Conservation (phyloP, 805 yeast genomes). For the Candida maltosa region DNA sequence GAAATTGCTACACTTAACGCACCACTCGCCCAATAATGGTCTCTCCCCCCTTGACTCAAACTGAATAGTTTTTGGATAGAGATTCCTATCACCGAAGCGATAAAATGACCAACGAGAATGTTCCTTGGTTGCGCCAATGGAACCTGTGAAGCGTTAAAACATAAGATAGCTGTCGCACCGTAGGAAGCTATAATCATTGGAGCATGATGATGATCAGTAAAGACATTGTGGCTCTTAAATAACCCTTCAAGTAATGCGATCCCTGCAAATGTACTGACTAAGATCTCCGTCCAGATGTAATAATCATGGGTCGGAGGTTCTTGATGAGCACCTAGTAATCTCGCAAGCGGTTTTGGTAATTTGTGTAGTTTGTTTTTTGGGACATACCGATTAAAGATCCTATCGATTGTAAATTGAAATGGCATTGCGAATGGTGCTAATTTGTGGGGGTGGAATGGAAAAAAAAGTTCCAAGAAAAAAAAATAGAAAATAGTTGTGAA, state of each 20-base stretch:
- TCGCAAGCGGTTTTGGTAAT: constrained; percentile 31
- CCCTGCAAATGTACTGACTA: constrained; percentile 46
- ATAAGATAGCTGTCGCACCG: constrained; percentile 62
- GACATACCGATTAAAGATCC: constrained; percentile 21
- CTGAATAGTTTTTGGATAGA: constrained; percentile 52
- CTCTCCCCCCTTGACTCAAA: constrained; percentile 38
- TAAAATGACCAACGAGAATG: constrained; percentile 52
- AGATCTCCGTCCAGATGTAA: constrained; percentile 43
- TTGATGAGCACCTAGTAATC: constrained; percentile 39
- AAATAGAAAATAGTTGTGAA: neutral
- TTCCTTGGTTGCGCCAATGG: constrained; percentile 69
- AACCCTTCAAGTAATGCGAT: constrained; percentile 45
- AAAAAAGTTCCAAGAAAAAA: neutral
- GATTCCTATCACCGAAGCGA: constrained; percentile 52
- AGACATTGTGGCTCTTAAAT: constrained; percentile 34
- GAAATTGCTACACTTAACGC: constrained; percentile 55
- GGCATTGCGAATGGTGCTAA: constrained; percentile 16
- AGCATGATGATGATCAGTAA: constrained; percentile 38
- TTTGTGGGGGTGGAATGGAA: neutral
- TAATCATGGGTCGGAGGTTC: constrained; percentile 32
- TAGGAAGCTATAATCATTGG: constrained; percentile 53
- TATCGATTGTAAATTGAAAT: constrained; percentile 38
- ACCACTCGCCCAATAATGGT: constrained; percentile 55
- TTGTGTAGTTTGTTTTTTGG: constrained; percentile 22
- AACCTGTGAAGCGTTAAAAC: constrained; percentile 51